phyloP scores from a whole-genome alignment of 768 basidiomycete species.

The Artomyces pyxidatus region DNA sequence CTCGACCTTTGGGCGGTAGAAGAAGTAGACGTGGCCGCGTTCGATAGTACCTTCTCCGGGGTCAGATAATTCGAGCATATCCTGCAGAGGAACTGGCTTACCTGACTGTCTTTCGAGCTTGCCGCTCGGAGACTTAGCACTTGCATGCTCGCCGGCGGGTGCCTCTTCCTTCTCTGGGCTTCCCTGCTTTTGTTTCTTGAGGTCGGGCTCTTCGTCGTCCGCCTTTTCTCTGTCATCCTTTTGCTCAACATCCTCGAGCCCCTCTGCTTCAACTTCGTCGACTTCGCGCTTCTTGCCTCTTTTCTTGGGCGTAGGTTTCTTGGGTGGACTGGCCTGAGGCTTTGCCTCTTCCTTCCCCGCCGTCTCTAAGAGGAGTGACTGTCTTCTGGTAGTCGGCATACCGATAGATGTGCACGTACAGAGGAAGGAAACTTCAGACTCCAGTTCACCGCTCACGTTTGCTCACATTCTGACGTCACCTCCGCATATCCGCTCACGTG shows the following conservation, averaged over 20 bases:
- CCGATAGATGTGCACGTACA: too few species aligned
- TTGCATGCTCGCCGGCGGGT: not conserved
- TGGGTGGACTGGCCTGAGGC: too few species aligned
- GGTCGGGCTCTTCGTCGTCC: not conserved
- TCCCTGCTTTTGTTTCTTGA: not conserved
- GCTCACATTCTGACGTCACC: not conserved
- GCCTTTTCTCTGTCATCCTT: not conserved
- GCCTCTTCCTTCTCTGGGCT: not conserved
- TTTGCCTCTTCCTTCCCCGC: not conserved
- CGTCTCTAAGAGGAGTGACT: too few species aligned
- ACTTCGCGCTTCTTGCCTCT: not conserved
- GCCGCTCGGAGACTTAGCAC: not conserved
- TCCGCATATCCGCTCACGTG: too few species aligned
- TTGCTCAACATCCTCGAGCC: not conserved
- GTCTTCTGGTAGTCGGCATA: not conserved
- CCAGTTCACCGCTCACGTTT: not conserved
- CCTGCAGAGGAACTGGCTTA: not conserved
- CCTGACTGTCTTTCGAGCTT: not conserved
- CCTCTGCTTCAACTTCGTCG: not conserved
- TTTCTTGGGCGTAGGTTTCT: too few species aligned
- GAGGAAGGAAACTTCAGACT: not conserved
- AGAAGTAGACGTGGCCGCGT: conserved; percentile 56
- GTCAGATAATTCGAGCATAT: not conserved
- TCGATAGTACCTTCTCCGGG: conserved; percentile 40
- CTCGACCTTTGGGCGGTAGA: conserved; percentile 53